phyloP scores from a whole-genome alignment of 176 grass and related monocot genomes.

The maize (Zea mays) region DNA sequence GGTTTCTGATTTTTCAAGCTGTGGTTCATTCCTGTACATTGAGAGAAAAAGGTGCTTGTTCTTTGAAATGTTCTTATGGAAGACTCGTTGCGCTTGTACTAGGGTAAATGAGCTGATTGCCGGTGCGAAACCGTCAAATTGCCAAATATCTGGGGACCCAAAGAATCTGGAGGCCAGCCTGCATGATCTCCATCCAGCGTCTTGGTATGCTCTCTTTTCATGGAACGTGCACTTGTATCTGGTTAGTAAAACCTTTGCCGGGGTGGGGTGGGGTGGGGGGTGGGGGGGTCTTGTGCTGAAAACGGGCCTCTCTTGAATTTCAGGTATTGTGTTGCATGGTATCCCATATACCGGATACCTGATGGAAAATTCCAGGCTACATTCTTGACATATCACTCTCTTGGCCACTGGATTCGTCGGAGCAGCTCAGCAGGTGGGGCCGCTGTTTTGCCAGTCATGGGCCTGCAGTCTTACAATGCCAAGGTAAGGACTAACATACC shows the following conservation, averaged over 20 bases:
- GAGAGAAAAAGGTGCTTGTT: conserved; percentile 17
- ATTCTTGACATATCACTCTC: conserved; percentile 91
- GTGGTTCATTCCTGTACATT: neutral
- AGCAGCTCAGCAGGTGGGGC: neutral
- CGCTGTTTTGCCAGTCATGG: conserved; percentile 56
- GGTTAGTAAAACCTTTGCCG: neutral
- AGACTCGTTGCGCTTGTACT: conserved; percentile 29
- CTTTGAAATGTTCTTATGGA: conserved; percentile 34
- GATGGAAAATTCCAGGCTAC: conserved; percentile 81
- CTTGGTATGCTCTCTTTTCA: conserved; percentile 56
- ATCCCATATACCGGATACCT: conserved; percentile 89
- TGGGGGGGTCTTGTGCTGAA: neutral
- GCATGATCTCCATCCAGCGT: conserved; percentile 71
- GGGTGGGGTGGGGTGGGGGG: too few species aligned
- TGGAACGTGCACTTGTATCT: conserved; percentile 19
- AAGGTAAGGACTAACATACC: conserved; percentile 50
- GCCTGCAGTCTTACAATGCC: conserved; percentile 75
- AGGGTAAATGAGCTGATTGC: conserved; percentile 74
- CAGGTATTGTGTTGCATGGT: conserved; percentile 96
- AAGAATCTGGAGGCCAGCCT: conserved; percentile 54
- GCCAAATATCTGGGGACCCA: conserved; percentile 59
- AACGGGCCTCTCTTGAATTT: conserved; percentile 27
- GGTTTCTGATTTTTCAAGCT: conserved; percentile 15
- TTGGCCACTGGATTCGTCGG: conserved; percentile 54
- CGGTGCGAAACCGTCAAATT: conserved; percentile 37